Evolutionary conservation across 768 basidiomycete species (phyloP).

Genomic region (Hemileccinum impolitum): DNA sequence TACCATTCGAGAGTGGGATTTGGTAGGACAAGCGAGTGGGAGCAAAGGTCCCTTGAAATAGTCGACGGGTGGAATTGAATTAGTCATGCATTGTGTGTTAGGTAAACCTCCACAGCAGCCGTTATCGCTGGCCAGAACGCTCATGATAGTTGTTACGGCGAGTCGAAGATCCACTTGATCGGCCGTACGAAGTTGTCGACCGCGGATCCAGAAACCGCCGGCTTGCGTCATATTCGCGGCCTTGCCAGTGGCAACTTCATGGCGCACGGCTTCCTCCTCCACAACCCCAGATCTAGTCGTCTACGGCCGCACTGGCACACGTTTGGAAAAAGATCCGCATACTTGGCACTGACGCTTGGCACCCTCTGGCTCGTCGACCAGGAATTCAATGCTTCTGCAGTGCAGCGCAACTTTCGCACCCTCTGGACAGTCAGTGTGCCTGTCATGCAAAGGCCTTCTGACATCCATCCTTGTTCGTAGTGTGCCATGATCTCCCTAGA

Average conservation of each 20-base stretch:
- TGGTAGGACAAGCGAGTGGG: neutral
- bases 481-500: slow-evolving; percentile 69
- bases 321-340: slow-evolving; percentile 21
- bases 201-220: too few species aligned
- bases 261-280: neutral
- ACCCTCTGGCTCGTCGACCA: slow-evolving; percentile 38
- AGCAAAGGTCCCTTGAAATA: neutral
- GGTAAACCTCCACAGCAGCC: neutral
- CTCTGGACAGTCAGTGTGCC: slow-evolving; percentile 45
- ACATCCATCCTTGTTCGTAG: slow-evolving; percentile 31
- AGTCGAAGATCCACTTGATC: too few species aligned
- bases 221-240: neutral
- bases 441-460: too few species aligned
- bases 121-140: too few species aligned
- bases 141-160: too few species aligned
- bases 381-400: slow-evolving; percentile 47
- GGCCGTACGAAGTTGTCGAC: too few species aligned
- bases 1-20: slow-evolving; percentile 35
- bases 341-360: slow-evolving; percentile 25
- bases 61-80: neutral
- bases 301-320: slow-evolving; percentile 7
- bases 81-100: slow-evolving; percentile 1
- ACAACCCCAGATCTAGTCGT: too few species aligned
- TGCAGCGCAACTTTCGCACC: slow-evolving; percentile 46
- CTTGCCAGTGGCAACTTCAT: too few species aligned